Percentiles rank a stretch among this genome's conserved stretches.
Evolutionary conservation across 208 protist species (phyloP).

Genomic region (Angomonas desouzai): DNA sequence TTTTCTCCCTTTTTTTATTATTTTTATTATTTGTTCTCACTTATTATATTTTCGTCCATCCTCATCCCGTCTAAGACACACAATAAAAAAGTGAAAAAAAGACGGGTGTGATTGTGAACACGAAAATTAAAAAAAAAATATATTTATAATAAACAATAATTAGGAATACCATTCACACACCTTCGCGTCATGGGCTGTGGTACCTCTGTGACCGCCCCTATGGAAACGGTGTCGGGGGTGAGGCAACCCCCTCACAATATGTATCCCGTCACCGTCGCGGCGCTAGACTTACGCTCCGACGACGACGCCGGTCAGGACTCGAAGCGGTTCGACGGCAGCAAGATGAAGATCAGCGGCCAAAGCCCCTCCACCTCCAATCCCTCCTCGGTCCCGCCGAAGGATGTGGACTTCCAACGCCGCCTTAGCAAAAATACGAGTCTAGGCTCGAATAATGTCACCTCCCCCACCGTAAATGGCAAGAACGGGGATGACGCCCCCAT

Average conservation of each 20-base stretch:
- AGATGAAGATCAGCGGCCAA: no score
- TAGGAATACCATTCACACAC: not conserved
- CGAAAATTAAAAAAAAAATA: not conserved
- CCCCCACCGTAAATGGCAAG: not conserved
- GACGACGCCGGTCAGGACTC: not conserved
- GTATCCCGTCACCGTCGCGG: not conserved
- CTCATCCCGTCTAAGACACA: not conserved
- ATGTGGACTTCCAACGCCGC: not conserved
- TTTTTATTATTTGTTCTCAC: conserved; percentile 16
- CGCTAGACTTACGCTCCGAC: not conserved
- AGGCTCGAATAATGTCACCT: not conserved
- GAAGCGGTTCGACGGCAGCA: not conserved
- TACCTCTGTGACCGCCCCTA: conserved; percentile 7
- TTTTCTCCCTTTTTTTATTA: not conserved
- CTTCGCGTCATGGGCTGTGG: conserved; percentile 16
- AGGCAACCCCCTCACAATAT: not conserved
- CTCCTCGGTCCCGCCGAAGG: not conserved
- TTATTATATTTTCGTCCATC: no score
- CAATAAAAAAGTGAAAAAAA: not conserved
- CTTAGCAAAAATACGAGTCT: not conserved
- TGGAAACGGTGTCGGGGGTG: not conserved
- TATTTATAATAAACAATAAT: not conserved
- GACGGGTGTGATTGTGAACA: no score
- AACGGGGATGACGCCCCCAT: no score
- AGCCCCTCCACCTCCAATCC: not conserved